Evolutionary conservation across 169 alveolate genomes (phyloP), one percentile per base, ranked within the genome.

Genomic region (Eimeria acervulina): DNA sequence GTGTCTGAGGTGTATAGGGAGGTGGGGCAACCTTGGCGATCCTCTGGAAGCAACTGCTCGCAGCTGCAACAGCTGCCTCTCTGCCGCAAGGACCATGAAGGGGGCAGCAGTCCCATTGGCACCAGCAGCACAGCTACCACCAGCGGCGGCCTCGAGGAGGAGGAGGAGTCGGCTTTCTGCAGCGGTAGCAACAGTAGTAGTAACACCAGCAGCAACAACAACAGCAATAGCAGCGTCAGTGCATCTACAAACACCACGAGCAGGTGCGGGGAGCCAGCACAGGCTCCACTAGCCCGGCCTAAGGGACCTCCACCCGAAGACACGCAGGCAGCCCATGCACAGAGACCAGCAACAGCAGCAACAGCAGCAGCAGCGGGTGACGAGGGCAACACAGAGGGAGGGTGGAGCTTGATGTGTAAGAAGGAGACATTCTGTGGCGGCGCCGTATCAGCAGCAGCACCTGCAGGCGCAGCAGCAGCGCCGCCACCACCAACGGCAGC

Each of bases 61-160:
- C 90, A 81, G 90, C 80, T 36, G 52, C 78, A 55, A 61, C 78
- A 55, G 36, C 93, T 55, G 78, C 93, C 93, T 59, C 55, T 59
- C 13, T 55, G 52, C 80, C 59, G 52, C 59, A 59, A 55, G 26
- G 59, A 36, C 59, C 93, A 31, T n/a, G 66, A 59, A 59, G 93
- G 78, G 68, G 93, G 93, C 93, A 85, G 80, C 93, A 85, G 93
- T 42, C 93, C 93, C 80, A 55, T 59, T 15, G 93, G 93, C 47
- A 85, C 93, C 51, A 85, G 93, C 80, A 85, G 93, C 78, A 85
- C 93, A 21, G 74, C 80, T 1, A 51, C 78, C 23, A 85, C 93
- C 31, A 85, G 80, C 78, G 78, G 93, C n/a, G 66, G 93, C n/a
- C 47, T 59, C 33, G 78, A 85, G 55, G 93, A 85, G 52, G 93